A percentile compares a stretch with the other conserved stretches of the same genome.
These are phyloP conservation scores for Otatea glauca DNA, from an alignment of 176 grass and related monocot genomes.

Conservation along the genomic window DNA sequence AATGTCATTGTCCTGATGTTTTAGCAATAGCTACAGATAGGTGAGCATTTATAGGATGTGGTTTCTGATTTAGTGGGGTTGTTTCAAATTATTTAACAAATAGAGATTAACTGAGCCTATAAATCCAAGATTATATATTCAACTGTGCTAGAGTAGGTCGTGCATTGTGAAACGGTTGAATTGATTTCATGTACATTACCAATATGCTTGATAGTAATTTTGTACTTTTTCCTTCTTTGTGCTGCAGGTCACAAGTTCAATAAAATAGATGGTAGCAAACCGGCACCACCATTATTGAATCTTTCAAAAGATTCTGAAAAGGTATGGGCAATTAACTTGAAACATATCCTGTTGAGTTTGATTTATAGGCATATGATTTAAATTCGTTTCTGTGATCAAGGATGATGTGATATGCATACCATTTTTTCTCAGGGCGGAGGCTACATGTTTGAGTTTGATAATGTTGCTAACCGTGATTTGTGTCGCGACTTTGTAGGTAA, in stretches of 20 bases:
- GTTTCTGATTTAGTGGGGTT: background rate
- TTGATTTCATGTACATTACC: constrained; percentile 23
- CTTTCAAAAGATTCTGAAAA: constrained; percentile 91
- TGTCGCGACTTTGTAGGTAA: constrained; percentile 90
- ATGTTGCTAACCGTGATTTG: constrained; percentile 64
- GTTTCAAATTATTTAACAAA: constrained; percentile 14
- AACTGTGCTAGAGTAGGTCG: background rate
- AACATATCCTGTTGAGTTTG: constrained; percentile 2
- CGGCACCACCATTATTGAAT: constrained; percentile 81
- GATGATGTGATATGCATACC: background rate
- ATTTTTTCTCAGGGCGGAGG: constrained; percentile 65
- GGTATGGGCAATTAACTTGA: constrained; percentile 51
- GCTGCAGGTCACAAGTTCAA: constrained; percentile 89
- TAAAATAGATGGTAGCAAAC: constrained; percentile 88
- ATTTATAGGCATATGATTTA: constrained; percentile 9
- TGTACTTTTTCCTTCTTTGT: constrained; percentile 11
- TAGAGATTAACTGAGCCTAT: background rate
- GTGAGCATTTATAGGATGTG: constrained; percentile 1
- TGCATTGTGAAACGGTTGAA: background rate
- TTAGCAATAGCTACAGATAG: background rate
- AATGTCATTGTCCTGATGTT: background rate
- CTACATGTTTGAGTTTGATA: constrained; percentile 97
- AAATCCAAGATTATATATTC: constrained; percentile 13
- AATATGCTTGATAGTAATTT: constrained; percentile 21
- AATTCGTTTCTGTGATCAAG: constrained; percentile 15